A percentile compares a stretch with the other conserved stretches of the same genome.
These are phyloP conservation scores for Metschnikowia santaceciliae DNA, from an alignment of 805 yeast genomes.

Conservation along the genomic window DNA sequence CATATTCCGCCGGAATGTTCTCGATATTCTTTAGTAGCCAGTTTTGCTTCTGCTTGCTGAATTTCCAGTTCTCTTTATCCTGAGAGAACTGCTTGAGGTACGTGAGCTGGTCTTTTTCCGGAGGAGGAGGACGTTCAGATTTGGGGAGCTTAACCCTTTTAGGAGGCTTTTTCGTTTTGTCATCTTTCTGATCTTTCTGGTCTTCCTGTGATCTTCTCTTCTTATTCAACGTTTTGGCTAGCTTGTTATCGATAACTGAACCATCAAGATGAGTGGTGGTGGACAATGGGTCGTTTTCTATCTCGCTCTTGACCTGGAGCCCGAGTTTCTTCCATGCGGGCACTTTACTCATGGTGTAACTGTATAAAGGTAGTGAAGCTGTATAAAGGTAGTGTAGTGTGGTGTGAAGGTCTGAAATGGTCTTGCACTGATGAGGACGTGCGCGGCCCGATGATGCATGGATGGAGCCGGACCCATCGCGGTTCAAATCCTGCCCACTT, in stretches of 20 bases:
- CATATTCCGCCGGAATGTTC: constrained; percentile 50
- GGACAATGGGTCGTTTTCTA: constrained; percentile 44
- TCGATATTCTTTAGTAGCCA: constrained; percentile 70
- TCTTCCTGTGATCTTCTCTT: constrained; percentile 24
- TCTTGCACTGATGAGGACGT: constrained; percentile 8
- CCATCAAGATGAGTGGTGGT: constrained; percentile 44
- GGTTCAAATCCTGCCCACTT: not conserved
- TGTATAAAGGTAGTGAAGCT: too few relatives aligned
- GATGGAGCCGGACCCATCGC: not conserved
- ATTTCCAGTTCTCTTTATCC: constrained; percentile 69
- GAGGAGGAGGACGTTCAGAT: constrained; percentile 62
- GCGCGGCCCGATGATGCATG: constrained; percentile 7
- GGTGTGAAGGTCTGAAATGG: not conserved
- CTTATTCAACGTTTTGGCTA: constrained; percentile 39
- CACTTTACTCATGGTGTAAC: constrained; percentile 23
- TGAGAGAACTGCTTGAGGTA: constrained; percentile 57
- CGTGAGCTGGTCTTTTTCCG: constrained; percentile 69
- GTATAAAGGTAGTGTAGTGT: not conserved
- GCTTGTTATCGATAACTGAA: constrained; percentile 38
- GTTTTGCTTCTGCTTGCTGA: constrained; percentile 81
- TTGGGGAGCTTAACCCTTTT: constrained; percentile 70
- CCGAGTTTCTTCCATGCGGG: constrained; percentile 88
- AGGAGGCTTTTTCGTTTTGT: constrained; percentile 50
- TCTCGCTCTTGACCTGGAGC: constrained; percentile 50
- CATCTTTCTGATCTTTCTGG: constrained; percentile 15